Evolutionary conservation across 129 eudicot genomes (phyloP).

Genomic region (Solidago caesia): DNA sequence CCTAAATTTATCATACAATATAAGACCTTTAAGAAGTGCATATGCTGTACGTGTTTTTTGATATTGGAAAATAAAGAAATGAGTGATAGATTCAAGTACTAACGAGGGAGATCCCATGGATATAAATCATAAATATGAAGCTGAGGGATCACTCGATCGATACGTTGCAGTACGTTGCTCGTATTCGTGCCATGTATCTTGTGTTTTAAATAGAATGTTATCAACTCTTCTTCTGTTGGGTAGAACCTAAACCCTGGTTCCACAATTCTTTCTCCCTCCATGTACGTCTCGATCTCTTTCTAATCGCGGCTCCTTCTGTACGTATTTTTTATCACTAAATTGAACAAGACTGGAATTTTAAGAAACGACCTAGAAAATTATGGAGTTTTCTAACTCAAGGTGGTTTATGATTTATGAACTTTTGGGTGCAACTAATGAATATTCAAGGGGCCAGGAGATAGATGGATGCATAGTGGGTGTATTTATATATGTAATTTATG

Average conservation of each 20-base stretch:
- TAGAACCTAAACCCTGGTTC: slow-evolving; percentile 57
- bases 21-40: background rate
- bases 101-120: slow-evolving; percentile 57
- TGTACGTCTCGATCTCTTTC: background rate
- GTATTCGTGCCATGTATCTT: slow-evolving; percentile 38
- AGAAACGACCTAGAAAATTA: background rate
- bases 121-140: slow-evolving; percentile 44
- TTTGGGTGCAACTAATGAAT: background rate
- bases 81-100: slow-evolving; percentile 2
- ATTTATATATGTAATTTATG: background rate
- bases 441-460: background rate
- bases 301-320: background rate
- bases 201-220: slow-evolving; percentile 49
- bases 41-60: background rate
- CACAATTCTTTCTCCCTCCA: background rate
- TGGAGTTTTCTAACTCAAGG: background rate
- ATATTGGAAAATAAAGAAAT: background rate
- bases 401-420: background rate
- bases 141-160: slow-evolving; percentile 42
- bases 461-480: background rate
- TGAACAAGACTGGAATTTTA: background rate
- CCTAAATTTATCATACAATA: background rate
- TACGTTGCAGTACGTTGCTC: slow-evolving; percentile 3
- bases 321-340: slow-evolving; percentile 1
- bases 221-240: slow-evolving; percentile 82